A percentile compares a stretch with the other conserved stretches of the same genome.
phyloP scores from a whole-genome alignment of 176 grass and related monocot genomes.

The Triticum timopheevii region DNA sequence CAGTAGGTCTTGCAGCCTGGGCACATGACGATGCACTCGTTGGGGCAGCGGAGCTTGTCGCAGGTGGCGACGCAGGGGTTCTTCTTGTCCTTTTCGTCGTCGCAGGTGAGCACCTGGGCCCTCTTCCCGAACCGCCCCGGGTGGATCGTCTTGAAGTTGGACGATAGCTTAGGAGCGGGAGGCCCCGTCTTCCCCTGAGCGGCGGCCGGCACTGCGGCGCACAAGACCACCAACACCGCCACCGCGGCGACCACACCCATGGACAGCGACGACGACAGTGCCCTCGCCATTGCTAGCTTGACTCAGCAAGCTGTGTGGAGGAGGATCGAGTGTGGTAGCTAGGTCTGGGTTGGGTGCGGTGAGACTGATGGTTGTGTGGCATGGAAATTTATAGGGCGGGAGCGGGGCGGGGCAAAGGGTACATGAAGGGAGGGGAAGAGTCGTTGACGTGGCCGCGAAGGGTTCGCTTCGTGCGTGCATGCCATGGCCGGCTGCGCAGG shows the following conservation, averaged over 20 bases:
- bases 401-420: no score
- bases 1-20: constrained; percentile 54
- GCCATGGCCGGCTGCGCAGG: no score
- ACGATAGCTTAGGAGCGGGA: background rate
- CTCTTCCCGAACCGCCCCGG: constrained; percentile 13
- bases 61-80: constrained; percentile 8
- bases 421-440: no score
- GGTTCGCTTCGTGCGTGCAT: no score
- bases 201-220: background rate
- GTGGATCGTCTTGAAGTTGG: background rate
- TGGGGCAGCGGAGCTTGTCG: constrained; percentile 22
- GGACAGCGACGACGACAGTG: background rate
- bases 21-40: constrained; percentile 55
- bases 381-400: no score
- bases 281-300: background rate
- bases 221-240: background rate
- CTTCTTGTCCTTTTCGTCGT: background rate
- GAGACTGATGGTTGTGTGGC: no score
- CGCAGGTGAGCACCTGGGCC: background rate
- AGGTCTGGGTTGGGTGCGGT: no score
- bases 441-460: no score
- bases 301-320: no score
- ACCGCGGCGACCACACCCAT: background rate
- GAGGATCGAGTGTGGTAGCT: background rate
- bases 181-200: background rate